Base-by-base conservation (phyloP, 768 basidiomycete species). In the Boletellus sp. region DNA sequence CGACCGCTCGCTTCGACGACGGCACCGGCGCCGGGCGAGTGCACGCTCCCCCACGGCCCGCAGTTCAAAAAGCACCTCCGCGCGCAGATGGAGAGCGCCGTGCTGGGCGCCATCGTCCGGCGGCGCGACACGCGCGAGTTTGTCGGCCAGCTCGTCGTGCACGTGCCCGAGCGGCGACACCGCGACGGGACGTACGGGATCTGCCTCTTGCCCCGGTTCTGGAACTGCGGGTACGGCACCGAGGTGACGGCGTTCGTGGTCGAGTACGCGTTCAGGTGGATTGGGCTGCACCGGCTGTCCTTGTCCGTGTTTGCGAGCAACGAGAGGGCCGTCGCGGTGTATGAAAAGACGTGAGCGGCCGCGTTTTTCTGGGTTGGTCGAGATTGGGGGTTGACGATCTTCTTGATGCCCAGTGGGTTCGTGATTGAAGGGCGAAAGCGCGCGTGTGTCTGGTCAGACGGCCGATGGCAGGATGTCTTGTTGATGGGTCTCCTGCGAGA, bases 151-250 rank as follows among this genome's bases (percentile, higher is more conserved):
- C 56, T 68, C 34, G 57, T 59, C 36, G 28, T 73, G 20, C 58
- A 52, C 42, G 58, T 65, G 6, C 53, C 42, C 19, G 54, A 64
- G 20, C 60, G 62, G 6, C 55, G 55, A 54, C 57, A 70, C 32
- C 59, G 66, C 52, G 62, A 70, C 47, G 69, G 69, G 43, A 52
- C 54, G 24, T 63, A 70, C 28, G 63, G 66, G 2, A 64, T 73
- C 42, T 66, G 64, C 36, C 54, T 73, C 15, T 42, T 39, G 10
- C 58, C 59, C 3, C 33, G 59, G 46, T 70, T 68, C 45, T 74
- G 76, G 71, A 58, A 63, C 12, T 62, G 65, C 16, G 76, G 76
- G 1, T 76, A 70, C 46, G 75, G 75, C 3, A 69, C 62, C 28
- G 74, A 77, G 44, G 67, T 67, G 40, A 69, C 70, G 42, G 56